Conservation (phyloP, 2,329 filamentous ascomycete species). For the Trichoderma endophyticum region DNA sequence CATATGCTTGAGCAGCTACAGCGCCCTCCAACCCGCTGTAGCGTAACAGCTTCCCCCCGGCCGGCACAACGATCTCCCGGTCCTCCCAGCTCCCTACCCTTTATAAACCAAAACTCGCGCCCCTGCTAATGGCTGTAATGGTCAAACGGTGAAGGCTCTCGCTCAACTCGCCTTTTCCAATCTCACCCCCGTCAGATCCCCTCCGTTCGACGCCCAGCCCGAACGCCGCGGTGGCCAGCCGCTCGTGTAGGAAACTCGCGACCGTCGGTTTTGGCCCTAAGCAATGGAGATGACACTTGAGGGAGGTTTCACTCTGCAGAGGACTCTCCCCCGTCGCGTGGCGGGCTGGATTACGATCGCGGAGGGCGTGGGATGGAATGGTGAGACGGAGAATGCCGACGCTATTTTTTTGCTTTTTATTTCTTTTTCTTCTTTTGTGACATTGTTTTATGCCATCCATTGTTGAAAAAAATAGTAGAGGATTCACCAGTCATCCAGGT, state of each 20-base stretch:
- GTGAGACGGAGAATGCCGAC: conserved; percentile 54
- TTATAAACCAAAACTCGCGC: conserved; percentile 25
- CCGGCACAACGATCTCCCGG: not conserved
- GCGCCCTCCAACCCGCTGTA: not conserved
- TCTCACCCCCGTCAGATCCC: conserved; percentile 56
- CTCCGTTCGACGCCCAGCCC: conserved; percentile 59
- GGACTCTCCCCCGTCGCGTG: conserved; percentile 67
- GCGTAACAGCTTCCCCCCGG: not conserved
- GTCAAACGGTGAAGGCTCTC: conserved; percentile 59
- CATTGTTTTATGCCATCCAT: no score
- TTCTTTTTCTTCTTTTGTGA: conserved; percentile 35
- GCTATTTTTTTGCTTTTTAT: conserved; percentile 43
- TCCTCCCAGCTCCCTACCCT: not conserved
- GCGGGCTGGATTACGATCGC: conserved; percentile 66
- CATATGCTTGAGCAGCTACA: not conserved
- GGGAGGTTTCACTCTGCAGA: conserved; percentile 72
- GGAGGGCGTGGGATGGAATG: conserved; percentile 56
- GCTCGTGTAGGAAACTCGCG: conserved; percentile 67
- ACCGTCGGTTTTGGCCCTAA: conserved; percentile 58
- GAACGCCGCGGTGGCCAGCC: conserved; percentile 64
- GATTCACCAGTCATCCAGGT: no score
- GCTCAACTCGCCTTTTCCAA: conserved; percentile 45
- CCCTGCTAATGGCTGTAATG: conserved; percentile 54
- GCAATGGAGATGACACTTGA: conserved; percentile 68
- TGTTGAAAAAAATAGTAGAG: not conserved